Percentiles rank a stretch among this genome's conserved stretches.
Conservation (phyloP, 2,329 filamentous ascomycete species). For the Acrodontium crateriforme region DNA sequence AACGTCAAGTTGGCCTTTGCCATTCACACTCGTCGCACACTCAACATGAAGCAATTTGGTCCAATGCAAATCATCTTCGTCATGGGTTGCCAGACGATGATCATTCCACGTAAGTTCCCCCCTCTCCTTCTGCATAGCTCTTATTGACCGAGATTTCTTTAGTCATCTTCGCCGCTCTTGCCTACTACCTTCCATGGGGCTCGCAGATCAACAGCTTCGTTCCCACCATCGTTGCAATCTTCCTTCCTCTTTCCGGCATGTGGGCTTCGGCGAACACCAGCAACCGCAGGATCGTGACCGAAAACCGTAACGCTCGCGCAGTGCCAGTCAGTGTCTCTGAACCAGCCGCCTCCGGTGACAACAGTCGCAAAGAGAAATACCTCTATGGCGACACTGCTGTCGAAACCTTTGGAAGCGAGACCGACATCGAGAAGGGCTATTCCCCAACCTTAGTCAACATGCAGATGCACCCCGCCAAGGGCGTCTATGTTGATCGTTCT, state of each 20-base stretch:
- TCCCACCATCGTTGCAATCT: slow-evolving; percentile 45
- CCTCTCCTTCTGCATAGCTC: slow-evolving; percentile 1
- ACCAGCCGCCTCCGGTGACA: slow-evolving; percentile 3
- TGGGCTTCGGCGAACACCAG: slow-evolving; percentile 40
- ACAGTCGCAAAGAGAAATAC: slow-evolving; percentile 5
- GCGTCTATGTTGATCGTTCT: slow-evolving; percentile 6
- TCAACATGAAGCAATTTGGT: slow-evolving; percentile 47
- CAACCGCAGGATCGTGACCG: slow-evolving; percentile 8
- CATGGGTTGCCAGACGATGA: slow-evolving; percentile 53
- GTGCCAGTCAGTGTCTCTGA: slow-evolving; percentile 8
- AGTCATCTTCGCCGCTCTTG: slow-evolving; percentile 48
- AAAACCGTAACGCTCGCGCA: slow-evolving; percentile 12
- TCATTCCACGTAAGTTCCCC: slow-evolving; percentile 43
- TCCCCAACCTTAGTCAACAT: not conserved
- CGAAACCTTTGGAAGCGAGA: not conserved
- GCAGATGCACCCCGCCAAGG: slow-evolving; percentile 4
- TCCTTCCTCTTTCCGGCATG: slow-evolving; percentile 51
- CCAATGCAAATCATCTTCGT: slow-evolving; percentile 54
- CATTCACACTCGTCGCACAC: slow-evolving; percentile 39
- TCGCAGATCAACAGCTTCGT: slow-evolving; percentile 42
- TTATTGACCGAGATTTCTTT: slow-evolving; percentile 6
- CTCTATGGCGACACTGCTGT: slow-evolving; percentile 1
- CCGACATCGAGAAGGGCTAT: not conserved
- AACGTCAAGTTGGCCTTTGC: slow-evolving; percentile 46
- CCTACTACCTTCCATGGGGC: slow-evolving; percentile 35